Evolutionary conservation across 164 flowering plant species (phyloP), one percentile per base, ranked within the genome.

Genomic region (Dillenia suffruticosa): DNA sequence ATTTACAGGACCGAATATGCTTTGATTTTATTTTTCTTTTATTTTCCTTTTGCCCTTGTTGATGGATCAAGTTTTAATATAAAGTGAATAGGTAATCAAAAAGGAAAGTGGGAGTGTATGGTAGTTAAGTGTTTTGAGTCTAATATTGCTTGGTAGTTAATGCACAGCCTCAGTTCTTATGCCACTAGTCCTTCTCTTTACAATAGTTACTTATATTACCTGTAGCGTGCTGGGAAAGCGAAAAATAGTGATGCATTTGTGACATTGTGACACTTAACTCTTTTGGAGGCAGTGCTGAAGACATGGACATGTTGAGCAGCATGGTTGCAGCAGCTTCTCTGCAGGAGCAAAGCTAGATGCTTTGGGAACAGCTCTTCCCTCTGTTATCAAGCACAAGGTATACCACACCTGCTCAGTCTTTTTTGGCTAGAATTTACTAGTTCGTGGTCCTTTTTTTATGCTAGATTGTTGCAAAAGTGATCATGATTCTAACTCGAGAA

Each of bases 321-420:
- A 66, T 74, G 92, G 86, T 92, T 57, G 78, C 92, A 54, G 83
- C 88, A 24, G 82, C 90, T 66, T 48, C 88, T 24, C 91, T 91
- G 1, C 81, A 80, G 57, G 81, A 83, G 54, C 89, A 84, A 76
- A 92, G 88, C 62, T 82, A 76, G 63, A 84, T 89, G 32, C 80
- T 92, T 55, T 96, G 98, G 22, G 92, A 87, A 73, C 86, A 65
- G 11, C 91, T 92, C 44, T 87, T n/a, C 92, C 91, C 10, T 88
- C 83, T 43, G 95, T 92, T 44, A 65, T 64, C 66, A 76, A 82
- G 52, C 88, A 68, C n/a, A 70, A 86, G 92, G 97, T 89, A 74
- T 26, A 26, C 40, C 2, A 26, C 40, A 26, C 40, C 40, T 26
- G 40, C 40, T 26, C 40, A 26, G 40, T 26, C 40, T 26, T 26